Percentiles rank a stretch among this genome's conserved stretches.
Conservation (phyloP, 768 basidiomycete species). For the Termitomyces sp. region DNA sequence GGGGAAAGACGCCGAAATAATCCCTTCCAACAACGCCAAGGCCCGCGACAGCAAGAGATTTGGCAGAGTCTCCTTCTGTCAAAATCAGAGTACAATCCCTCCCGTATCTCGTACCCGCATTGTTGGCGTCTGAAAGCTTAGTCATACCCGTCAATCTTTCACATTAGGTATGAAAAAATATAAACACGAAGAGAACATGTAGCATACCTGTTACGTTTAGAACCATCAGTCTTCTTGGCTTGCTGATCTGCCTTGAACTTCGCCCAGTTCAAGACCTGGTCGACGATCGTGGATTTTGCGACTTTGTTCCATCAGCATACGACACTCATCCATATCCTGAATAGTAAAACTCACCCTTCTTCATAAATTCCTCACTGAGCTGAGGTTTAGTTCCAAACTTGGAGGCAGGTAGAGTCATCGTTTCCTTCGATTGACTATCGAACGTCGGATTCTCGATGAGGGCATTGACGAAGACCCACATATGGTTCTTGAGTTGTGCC, state of each 20-base stretch:
- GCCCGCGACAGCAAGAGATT: slow-evolving; percentile 92
- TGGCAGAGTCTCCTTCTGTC: slow-evolving; percentile 99
- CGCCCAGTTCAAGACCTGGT: slow-evolving; percentile 92
- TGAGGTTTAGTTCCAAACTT: slow-evolving; percentile 89
- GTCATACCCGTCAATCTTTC: slow-evolving; percentile 83
- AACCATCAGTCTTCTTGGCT: slow-evolving; percentile 93
- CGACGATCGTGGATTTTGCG: slow-evolving; percentile 82
- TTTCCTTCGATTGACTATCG: slow-evolving; percentile 99
- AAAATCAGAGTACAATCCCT: slow-evolving; percentile 89
- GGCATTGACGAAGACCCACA: slow-evolving; percentile 97
- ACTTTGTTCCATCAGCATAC: slow-evolving; percentile 40
- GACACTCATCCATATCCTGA: neutral
- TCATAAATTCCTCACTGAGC: slow-evolving; percentile 89
- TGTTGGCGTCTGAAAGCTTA: slow-evolving; percentile 96
- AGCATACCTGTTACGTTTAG: slow-evolving; percentile 75
- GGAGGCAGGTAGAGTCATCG: slow-evolving; percentile 74
- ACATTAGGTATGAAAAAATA: neutral
- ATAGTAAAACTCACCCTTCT: slow-evolving; percentile 64
- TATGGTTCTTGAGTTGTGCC: slow-evolving; percentile 92
- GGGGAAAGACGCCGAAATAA: slow-evolving; percentile 95
- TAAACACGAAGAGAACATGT: neutral
- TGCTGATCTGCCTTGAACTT: slow-evolving; percentile 96
- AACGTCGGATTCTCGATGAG: slow-evolving; percentile 97
- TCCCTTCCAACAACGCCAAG: slow-evolving; percentile 94
- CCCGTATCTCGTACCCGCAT: slow-evolving; percentile 81